Conservation (phyloP, 176 grass and related monocot species). For the maize (Zea mays) region Zm-B73-REFERENCE-NAM-5.0 NC_050098.1:235034501-235035000, state of each 20-base stretch:
- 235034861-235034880: neutral
- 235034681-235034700: no score
- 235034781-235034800: constrained; percentile 20
- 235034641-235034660: no score
- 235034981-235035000: neutral
- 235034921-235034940: neutral
- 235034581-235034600: no score
- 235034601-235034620: no score
- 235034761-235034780: constrained; percentile 17
- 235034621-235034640: no score
- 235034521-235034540: no score
- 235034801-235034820: neutral
- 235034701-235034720: constrained; percentile 3
- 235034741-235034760: constrained; percentile 2
- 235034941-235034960: neutral
- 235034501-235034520: no score
- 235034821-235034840: neutral
- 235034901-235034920: neutral
- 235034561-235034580: no score
- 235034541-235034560: no score
- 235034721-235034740: constrained; percentile 5
- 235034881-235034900: neutral
- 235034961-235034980: neutral
- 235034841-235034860: neutral
- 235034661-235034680: no score